Conservation (phyloP, 306 rosid genomes). For the Malus domestica region DNA sequence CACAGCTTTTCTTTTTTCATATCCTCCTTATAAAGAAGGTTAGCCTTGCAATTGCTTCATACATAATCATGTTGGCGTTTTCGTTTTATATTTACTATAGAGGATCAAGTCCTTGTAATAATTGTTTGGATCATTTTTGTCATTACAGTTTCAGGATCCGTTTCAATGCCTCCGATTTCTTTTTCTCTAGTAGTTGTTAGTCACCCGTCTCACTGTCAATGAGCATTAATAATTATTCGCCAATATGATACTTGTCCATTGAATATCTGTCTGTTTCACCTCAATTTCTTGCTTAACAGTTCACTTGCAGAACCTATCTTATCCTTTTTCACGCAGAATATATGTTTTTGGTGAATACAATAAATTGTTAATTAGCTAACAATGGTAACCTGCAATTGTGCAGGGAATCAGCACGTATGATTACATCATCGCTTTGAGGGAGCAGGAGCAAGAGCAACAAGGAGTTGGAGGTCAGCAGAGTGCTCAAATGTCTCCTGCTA, state of each 20-base stretch:
- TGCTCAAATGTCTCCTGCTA: constrained; percentile 94
- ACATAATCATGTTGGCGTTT: background rate
- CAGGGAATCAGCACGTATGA: constrained; percentile 98
- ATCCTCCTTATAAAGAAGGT: constrained; percentile 95
- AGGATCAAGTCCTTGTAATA: no score
- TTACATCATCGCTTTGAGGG: constrained; percentile 95
- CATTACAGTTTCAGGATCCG: no score
- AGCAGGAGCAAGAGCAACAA: constrained; percentile 88
- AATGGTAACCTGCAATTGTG: background rate
- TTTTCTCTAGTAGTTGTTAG: no score
- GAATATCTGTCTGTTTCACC: background rate
- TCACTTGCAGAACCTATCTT: no score
- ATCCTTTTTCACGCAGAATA: background rate
- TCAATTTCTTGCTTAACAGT: background rate
- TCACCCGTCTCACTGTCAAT: no score
- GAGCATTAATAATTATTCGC: no score
- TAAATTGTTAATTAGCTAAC: background rate
- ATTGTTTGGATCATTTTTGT: no score
- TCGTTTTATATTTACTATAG: no score
- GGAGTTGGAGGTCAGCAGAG: constrained; percentile 91
- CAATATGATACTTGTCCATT: no score
- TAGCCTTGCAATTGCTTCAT: constrained; percentile 4
- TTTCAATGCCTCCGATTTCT: no score
- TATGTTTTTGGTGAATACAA: background rate
- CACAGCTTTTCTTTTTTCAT: constrained; percentile 91